Evolutionary conservation across 106 monocot species (phyloP).

Genomic region (Phalaenopsis aphrodite): DNA sequence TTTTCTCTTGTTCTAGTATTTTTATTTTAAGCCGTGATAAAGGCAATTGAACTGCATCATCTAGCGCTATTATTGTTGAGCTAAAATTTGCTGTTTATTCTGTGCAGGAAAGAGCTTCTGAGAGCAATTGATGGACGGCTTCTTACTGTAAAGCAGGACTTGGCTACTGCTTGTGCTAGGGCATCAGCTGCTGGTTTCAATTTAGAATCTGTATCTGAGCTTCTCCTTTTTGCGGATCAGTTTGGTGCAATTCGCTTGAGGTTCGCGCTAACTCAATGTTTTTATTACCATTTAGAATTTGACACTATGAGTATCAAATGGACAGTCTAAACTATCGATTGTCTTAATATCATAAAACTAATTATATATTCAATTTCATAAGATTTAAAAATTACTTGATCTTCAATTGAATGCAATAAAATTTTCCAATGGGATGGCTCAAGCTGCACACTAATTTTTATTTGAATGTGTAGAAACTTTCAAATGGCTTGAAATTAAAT

Average conservation of each 20-base stretch:
- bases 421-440: too few relatives aligned
- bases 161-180: constrained; percentile 60
- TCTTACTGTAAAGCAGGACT: constrained; percentile 72
- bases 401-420: too few relatives aligned
- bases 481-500: too few relatives aligned
- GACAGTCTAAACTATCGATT: too few relatives aligned
- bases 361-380: too few relatives aligned
- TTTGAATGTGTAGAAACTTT: too few relatives aligned
- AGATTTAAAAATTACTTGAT: too few relatives aligned
- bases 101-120: constrained; percentile 81
- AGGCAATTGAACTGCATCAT: not conserved
- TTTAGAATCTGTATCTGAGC: constrained; percentile 65
- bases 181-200: constrained; percentile 88
- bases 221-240: constrained; percentile 68
- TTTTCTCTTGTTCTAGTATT: not conserved
- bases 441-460: too few relatives aligned
- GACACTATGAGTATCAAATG: too few relatives aligned
- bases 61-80: not conserved
- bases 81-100: constrained; percentile 3
- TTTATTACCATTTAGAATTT: too few relatives aligned
- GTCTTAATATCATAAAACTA: too few relatives aligned
- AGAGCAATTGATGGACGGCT: constrained; percentile 90
- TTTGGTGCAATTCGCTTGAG: constrained; percentile 79
- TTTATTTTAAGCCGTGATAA: not conserved
- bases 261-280: constrained; percentile 18